Conservation (phyloP, 176 grass and related monocot genomes). For the Carex parvula region DNA sequence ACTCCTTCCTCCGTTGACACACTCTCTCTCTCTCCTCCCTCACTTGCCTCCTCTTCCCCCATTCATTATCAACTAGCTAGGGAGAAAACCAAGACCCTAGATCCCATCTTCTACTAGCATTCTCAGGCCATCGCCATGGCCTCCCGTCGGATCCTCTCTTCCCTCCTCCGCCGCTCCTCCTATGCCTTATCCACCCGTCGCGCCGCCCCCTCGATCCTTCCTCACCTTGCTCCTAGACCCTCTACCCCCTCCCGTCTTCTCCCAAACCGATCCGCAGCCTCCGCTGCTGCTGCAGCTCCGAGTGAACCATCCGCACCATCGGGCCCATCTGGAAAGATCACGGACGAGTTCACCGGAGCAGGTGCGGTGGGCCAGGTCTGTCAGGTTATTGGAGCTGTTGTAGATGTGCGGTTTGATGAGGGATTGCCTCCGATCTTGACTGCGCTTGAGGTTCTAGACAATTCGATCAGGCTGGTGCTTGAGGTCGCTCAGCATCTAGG, state of each 20-base stretch:
- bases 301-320: conserved; percentile 7
- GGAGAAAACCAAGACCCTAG: conserved; percentile 37
- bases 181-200: conserved; percentile 36
- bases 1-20: conserved; percentile 14
- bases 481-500: conserved; percentile 97
- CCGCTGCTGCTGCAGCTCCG: conserved; percentile 35
- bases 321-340: conserved; percentile 20
- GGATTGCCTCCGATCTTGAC: conserved; percentile 82
- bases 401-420: conserved; percentile 77
- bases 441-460: conserved; percentile 81
- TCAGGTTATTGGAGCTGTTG: conserved; percentile 77
- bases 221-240: conserved; percentile 38
- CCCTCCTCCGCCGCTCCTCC: conserved; percentile 52
- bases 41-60: too few relatives aligned
- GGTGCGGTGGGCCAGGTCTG: conserved; percentile 49
- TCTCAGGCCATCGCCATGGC: conserved; percentile 49
- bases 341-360: conserved; percentile 36
- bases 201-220: conserved; percentile 35
- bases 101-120: conserved; percentile 33
- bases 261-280: conserved; percentile 51
- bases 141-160: conserved; percentile 61
- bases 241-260: conserved; percentile 53
- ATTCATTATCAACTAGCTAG: background rate
- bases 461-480: conserved; percentile 82
- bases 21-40: background rate